Evolutionary conservation across 2,329 filamentous ascomycete genomes (phyloP).

Genomic region (Colletotrichum somersetense): DNA sequence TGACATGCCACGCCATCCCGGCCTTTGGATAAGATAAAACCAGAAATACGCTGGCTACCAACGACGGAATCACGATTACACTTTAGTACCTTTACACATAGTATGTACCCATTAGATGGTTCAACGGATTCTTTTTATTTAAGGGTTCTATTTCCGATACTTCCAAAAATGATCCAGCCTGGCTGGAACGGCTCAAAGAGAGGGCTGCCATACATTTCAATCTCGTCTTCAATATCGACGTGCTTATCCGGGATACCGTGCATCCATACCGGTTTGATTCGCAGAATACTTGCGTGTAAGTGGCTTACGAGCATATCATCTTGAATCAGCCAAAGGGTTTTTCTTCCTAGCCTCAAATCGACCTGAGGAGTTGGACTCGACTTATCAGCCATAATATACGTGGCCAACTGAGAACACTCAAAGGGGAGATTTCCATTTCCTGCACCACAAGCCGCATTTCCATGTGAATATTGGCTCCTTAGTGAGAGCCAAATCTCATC

Average conservation of each 20-base stretch:
- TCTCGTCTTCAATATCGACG: neutral
- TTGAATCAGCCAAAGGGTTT: conserved; percentile 42
- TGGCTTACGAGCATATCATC: conserved; percentile 35
- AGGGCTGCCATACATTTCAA: neutral
- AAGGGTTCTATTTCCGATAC: neutral
- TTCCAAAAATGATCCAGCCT: no score
- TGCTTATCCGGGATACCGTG: neutral
- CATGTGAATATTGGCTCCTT: conserved; percentile 38
- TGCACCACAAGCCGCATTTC: conserved; percentile 42
- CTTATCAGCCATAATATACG: conserved; percentile 37
- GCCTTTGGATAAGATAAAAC: neutral
- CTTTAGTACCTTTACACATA: no score
- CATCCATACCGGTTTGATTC: conserved; percentile 40
- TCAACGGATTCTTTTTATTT: neutral
- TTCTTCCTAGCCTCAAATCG: conserved; percentile 35
- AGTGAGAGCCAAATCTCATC: conserved; percentile 34
- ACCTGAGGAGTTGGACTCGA: conserved; percentile 38
- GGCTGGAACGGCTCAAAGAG: neutral
- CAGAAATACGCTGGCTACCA: neutral
- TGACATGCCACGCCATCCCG: no score
- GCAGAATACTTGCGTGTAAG: conserved; percentile 14
- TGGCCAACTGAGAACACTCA: conserved; percentile 41
- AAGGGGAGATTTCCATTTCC: conserved; percentile 37
- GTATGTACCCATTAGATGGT: neutral
- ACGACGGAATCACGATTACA: neutral